phyloP scores from a whole-genome alignment of 345 rosid genomes.

The Nasturtium officinale region DNA sequence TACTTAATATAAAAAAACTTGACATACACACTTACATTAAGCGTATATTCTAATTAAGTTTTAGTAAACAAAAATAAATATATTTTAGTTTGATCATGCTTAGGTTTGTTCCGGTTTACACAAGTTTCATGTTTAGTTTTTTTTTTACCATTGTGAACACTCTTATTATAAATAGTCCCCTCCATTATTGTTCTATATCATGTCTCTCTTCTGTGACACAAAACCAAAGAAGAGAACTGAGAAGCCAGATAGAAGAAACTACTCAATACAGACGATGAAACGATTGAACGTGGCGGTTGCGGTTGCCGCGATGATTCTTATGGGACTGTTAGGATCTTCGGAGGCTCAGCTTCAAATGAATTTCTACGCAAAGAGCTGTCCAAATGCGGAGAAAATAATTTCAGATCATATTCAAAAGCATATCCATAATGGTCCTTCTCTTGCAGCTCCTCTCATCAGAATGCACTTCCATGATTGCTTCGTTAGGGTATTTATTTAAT shows the following conservation, averaged over 20 bases:
- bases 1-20: not conserved
- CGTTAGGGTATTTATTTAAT: constrained; percentile 54
- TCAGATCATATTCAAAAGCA: constrained; percentile 54
- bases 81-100: not conserved
- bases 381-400: constrained; percentile 72
- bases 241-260: constrained; percentile 16
- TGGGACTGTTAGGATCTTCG: constrained; percentile 40
- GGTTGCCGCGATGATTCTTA: constrained; percentile 14
- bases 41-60: no score
- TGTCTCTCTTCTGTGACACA: constrained; percentile 32
- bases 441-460: constrained; percentile 77
- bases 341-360: constrained; percentile 62
- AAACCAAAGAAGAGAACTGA: constrained; percentile 23
- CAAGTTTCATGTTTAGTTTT: not conserved
- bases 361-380: constrained; percentile 72
- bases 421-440: constrained; percentile 68
- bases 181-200: constrained; percentile 32
- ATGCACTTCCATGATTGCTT: constrained; percentile 95
- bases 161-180: constrained; percentile 25
- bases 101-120: not conserved
- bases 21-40: not conserved
- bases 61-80: not conserved
- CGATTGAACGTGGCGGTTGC: not conserved
- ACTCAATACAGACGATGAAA: constrained; percentile 29
- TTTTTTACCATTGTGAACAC: constrained; percentile 15